Evolutionary conservation across 108 stramenopile species (phyloP).

Genomic region (Skeletonema costatum): DNA sequence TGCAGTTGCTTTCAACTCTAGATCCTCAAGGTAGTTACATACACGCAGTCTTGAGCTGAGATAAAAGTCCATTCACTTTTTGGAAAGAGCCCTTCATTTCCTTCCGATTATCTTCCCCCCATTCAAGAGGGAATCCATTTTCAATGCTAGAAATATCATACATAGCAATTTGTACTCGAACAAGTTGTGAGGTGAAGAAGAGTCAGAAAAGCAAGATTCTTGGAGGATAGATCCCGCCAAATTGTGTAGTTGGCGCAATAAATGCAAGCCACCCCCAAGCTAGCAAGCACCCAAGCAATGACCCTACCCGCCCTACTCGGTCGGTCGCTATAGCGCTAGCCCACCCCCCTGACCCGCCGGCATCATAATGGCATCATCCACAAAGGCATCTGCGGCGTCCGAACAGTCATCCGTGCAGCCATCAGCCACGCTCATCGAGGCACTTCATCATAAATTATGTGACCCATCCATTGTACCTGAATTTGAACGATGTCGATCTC

Average conservation of each 20-base stretch:
- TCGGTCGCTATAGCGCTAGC: too few species aligned
- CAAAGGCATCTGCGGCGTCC: not conserved
- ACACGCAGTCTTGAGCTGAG: not conserved
- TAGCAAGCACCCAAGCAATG: too few species aligned
- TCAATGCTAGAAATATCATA: not conserved
- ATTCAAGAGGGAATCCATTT: not conserved
- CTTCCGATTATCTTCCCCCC: not conserved
- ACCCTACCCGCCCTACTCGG: too few species aligned
- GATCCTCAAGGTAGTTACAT: not conserved
- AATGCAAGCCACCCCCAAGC: too few species aligned
- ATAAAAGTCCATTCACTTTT: not conserved
- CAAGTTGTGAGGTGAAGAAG: too few species aligned
- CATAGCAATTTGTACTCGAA: not conserved
- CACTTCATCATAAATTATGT: constrained; percentile 12
- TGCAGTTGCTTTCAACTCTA: not conserved
- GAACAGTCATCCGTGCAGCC: not conserved
- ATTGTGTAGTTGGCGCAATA: too few species aligned
- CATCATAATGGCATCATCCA: not conserved
- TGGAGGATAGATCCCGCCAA: too few species aligned
- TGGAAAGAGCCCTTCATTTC: not conserved
- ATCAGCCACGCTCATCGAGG: constrained; percentile 16
- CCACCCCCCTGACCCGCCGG: too few species aligned
- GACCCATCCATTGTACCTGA: constrained; percentile 24
- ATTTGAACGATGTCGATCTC: constrained; percentile 7
- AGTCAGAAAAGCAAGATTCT: too few species aligned